Percentiles rank a stretch among this genome's conserved stretches.
Evolutionary conservation across 2,329 filamentous ascomycete genomes (phyloP).

Genomic region (Aureobasidium uvarum): DNA sequence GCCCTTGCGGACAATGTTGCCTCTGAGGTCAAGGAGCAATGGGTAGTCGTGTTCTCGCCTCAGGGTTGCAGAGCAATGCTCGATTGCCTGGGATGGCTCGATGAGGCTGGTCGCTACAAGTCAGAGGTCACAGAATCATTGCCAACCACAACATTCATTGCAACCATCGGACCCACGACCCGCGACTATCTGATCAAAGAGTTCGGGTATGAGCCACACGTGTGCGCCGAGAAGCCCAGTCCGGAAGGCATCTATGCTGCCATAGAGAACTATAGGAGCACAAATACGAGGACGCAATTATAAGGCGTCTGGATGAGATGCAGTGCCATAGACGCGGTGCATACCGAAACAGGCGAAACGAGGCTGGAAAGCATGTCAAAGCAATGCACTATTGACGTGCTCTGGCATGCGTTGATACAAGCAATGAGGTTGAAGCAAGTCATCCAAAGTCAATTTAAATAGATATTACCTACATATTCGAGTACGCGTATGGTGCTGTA

Average conservation of each 20-base stretch:
- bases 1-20: slow-evolving; percentile 25
- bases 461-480: not conserved
- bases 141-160: slow-evolving; percentile 58
- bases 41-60: slow-evolving; percentile 72
- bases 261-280: slow-evolving; percentile 17
- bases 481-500: not conserved
- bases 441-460: slow-evolving; percentile 1
- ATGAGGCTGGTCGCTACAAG: slow-evolving; percentile 41
- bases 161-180: slow-evolving; percentile 93
- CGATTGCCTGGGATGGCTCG: slow-evolving; percentile 50
- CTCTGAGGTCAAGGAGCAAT: slow-evolving; percentile 49
- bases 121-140: slow-evolving; percentile 29
- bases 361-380: slow-evolving; percentile 7
- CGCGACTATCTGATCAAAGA: slow-evolving; percentile 65
- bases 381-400: slow-evolving; percentile 3
- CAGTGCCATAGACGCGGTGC: not conserved
- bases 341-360: not conserved
- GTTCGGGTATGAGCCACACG: slow-evolving; percentile 69
- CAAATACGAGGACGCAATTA: slow-evolving; percentile 6
- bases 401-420: not conserved
- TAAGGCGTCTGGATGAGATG: not conserved
- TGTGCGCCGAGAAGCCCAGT: slow-evolving; percentile 78
- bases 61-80: slow-evolving; percentile 63
- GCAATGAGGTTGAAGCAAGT: slow-evolving; percentile 15
- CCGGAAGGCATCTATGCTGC: slow-evolving; percentile 64